A percentile compares a stretch with the other conserved stretches of the same genome.
These are phyloP conservation scores for Nothopassalora personata DNA, from an alignment of 2,329 filamentous ascomycete genomes.

Conservation along the genomic window DNA sequence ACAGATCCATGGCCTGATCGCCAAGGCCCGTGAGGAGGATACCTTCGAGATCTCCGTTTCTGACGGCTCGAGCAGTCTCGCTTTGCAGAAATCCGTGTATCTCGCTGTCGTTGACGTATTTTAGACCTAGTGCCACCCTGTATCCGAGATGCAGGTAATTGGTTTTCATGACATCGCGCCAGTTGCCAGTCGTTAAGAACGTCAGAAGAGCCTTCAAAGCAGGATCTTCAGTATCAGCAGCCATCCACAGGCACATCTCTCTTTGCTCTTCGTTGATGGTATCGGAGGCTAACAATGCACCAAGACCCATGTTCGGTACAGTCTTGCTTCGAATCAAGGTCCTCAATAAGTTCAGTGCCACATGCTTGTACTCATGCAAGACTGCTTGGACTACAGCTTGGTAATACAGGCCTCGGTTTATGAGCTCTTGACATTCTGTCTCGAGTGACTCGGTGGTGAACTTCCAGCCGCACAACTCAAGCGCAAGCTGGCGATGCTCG, in stretches of 20 bases:
- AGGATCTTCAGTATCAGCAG: slow-evolving; percentile 63
- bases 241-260: slow-evolving; percentile 57
- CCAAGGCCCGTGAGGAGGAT: slow-evolving; percentile 73
- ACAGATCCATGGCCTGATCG: slow-evolving; percentile 65
- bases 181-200: slow-evolving; percentile 70
- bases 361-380: slow-evolving; percentile 63
- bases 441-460: slow-evolving; percentile 50
- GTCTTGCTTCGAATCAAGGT: slow-evolving; percentile 62
- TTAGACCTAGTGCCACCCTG: slow-evolving; percentile 66
- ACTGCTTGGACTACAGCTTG: slow-evolving; percentile 72
- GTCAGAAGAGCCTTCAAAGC: slow-evolving; percentile 76
- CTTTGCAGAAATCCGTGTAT: slow-evolving; percentile 41
- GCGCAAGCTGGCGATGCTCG: slow-evolving; percentile 67
- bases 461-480: slow-evolving; percentile 70
- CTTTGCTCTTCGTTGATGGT: slow-evolving; percentile 54
- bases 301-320: slow-evolving; percentile 51
- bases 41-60: slow-evolving; percentile 67
- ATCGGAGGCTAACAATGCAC: slow-evolving; percentile 44
- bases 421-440: slow-evolving; percentile 46
- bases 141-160: slow-evolving; percentile 68
- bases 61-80: slow-evolving; percentile 56
- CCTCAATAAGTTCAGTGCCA: slow-evolving; percentile 66
- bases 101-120: slow-evolving; percentile 58
- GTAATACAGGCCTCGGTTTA: slow-evolving; percentile 56
- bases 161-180: slow-evolving; percentile 68